These are phyloP conservation scores for Isatis tinctoria DNA, from an alignment of 345 rosid species.

Conservation along the genomic window DNA sequence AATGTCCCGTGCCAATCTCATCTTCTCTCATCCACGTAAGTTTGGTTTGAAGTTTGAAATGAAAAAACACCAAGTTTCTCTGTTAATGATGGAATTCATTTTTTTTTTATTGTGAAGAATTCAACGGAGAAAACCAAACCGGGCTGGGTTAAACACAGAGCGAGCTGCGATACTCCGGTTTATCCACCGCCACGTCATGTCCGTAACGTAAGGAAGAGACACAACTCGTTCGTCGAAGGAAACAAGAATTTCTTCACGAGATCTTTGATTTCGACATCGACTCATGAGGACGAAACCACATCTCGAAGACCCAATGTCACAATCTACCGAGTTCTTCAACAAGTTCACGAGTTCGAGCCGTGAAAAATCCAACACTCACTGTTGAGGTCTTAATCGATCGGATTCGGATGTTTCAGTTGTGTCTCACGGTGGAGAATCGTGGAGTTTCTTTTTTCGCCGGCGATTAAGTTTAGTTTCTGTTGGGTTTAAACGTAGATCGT, in stretches of 20 bases:
- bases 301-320: conserved; percentile 24
- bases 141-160: conserved; percentile 29
- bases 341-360: conserved; percentile 21
- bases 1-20: conserved; percentile 66
- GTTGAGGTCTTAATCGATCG: background rate
- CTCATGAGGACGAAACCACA: conserved; percentile 25
- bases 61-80: background rate
- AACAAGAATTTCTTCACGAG: conserved; percentile 15
- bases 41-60: background rate
- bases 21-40: conserved; percentile 63
- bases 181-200: conserved; percentile 27
- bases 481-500: conserved; percentile 8
- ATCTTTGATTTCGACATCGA: background rate
- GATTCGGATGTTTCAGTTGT: background rate
- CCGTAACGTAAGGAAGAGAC: conserved; percentile 34
- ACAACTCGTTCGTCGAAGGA: conserved; percentile 21
- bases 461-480: background rate
- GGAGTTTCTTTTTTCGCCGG: conserved; percentile 4
- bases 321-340: conserved; percentile 22
- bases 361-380: background rate
- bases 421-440: background rate
- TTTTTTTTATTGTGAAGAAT: conserved; percentile 1
- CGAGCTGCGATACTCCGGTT: conserved; percentile 22
- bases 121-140: conserved; percentile 25
- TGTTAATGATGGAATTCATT: background rate